These are phyloP conservation scores for Aspergillus sp. DNA, from an alignment of 2,329 filamentous ascomycete genomes.

Conservation along the genomic window DNA sequence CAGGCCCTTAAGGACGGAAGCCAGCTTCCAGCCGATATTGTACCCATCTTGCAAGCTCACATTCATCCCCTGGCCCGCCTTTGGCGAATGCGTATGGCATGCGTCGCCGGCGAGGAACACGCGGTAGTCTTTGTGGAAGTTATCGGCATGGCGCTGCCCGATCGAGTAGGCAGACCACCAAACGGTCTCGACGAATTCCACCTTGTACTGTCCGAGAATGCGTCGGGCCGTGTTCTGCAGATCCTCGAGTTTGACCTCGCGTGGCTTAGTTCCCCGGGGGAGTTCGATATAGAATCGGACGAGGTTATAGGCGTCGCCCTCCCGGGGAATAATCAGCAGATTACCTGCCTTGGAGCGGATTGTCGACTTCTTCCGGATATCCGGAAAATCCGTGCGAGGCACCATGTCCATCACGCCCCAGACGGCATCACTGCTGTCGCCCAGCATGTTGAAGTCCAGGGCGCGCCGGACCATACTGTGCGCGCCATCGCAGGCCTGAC, in stretches of 20 bases:
- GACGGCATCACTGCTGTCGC: slow-evolving; percentile 56
- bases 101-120: slow-evolving; percentile 72
- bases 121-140: slow-evolving; percentile 63
- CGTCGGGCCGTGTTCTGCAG: slow-evolving; percentile 53
- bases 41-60: slow-evolving; percentile 58
- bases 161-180: slow-evolving; percentile 75
- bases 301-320: slow-evolving; percentile 54
- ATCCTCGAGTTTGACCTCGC: slow-evolving; percentile 52
- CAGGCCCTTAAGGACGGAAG: slow-evolving; percentile 47
- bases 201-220: slow-evolving; percentile 55
- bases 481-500: slow-evolving; percentile 50
- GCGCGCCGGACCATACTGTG: slow-evolving; percentile 41
- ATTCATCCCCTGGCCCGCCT: slow-evolving; percentile 64
- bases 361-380: slow-evolving; percentile 51
- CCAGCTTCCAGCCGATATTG: slow-evolving; percentile 63
- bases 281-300: slow-evolving; percentile 65
- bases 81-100: slow-evolving; percentile 68
- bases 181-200: slow-evolving; percentile 54
- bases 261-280: slow-evolving; percentile 48
- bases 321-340: slow-evolving; percentile 52
- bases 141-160: slow-evolving; percentile 67
- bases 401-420: slow-evolving; percentile 59
- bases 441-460: slow-evolving; percentile 54
- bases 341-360: slow-evolving; percentile 48
- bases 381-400: slow-evolving; percentile 50